These are phyloP conservation scores for Peronosclerospora sorghi DNA, from an alignment of 352 stramenopile species.

Conservation along the genomic window DNA sequence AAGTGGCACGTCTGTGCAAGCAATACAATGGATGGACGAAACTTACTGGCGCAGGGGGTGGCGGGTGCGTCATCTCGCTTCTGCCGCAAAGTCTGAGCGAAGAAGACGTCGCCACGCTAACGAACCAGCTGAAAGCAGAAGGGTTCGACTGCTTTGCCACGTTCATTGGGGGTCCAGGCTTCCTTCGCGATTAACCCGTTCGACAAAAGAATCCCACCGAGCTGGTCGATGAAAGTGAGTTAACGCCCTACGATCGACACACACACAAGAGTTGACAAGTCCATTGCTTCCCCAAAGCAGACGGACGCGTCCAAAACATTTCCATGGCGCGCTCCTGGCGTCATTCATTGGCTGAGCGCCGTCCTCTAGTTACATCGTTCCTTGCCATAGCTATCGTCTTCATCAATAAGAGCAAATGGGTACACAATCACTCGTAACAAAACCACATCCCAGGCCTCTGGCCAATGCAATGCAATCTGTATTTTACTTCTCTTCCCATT, in stretches of 20 bases:
- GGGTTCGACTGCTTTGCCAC: too few relatives aligned
- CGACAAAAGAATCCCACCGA: too few relatives aligned
- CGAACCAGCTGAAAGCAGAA: too few relatives aligned
- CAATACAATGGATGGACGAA: constrained; percentile 66
- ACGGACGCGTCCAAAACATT: constrained; percentile 84
- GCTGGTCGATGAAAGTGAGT: too few relatives aligned
- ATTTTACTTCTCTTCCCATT: too few relatives aligned
- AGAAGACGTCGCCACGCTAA: too few relatives aligned
- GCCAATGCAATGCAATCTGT: too few relatives aligned
- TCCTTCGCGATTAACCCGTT: too few relatives aligned
- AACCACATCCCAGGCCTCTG: too few relatives aligned
- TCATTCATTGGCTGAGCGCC: constrained; percentile 77
- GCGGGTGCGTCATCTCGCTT: constrained; percentile 83
- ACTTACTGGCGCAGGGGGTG: constrained; percentile 82
- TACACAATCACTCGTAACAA: too few relatives aligned
- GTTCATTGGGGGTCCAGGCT: too few relatives aligned
- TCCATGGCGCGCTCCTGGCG: constrained; percentile 67
- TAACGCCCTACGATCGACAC: constrained; percentile 26
- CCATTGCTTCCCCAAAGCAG: constrained; percentile 75
- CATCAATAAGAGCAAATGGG: background rate
- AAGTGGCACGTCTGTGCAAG: constrained; percentile 50
- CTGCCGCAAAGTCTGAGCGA: constrained; percentile 35
- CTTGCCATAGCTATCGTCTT: constrained; percentile 90
- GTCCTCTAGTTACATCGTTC: constrained; percentile 82
- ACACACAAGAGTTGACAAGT: constrained; percentile 14